A percentile compares a stretch with the other conserved stretches of the same genome.
Evolutionary conservation across 179 eudicot species (phyloP).

Genomic region (Gypsophila paniculata): DNA sequence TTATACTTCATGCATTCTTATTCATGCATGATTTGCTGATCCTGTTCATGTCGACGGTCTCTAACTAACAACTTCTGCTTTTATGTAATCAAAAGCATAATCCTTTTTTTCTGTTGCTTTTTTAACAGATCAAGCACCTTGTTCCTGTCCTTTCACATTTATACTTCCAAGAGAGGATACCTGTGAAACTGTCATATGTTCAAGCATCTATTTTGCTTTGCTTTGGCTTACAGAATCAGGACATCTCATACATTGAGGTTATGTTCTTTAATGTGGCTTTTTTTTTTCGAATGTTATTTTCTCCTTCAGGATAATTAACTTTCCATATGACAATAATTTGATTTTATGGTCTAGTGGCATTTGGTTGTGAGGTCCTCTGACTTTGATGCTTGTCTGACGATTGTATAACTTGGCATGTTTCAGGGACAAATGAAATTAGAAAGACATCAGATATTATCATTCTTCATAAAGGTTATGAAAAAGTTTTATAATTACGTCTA

Average conservation of each 20-base stretch:
- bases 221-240: slow-evolving; percentile 66
- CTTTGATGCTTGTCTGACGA: neutral
- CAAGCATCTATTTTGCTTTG: slow-evolving; percentile 85
- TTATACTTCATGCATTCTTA: neutral
- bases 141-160: slow-evolving; percentile 43
- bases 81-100: neutral
- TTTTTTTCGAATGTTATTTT: no score
- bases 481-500: slow-evolving; percentile 63
- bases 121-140: slow-evolving; percentile 53
- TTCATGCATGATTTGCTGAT: neutral
- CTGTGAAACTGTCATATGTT: slow-evolving; percentile 57
- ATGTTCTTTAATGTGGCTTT: neutral
- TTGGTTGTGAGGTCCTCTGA: neutral
- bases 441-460: slow-evolving; percentile 64
- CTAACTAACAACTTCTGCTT: neutral
- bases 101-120: slow-evolving; percentile 8
- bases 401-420: slow-evolving; percentile 15
- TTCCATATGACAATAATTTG: neutral
- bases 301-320: no score
- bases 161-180: slow-evolving; percentile 67
- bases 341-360: neutral
- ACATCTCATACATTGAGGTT: slow-evolving; percentile 68
- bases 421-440: slow-evolving; percentile 80
- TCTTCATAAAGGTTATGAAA: slow-evolving; percentile 65
- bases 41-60: neutral